Percentiles rank a stretch among this genome's conserved stretches.
Conservation (phyloP, 495 filamentous ascomycete genomes). For the Penicillium waksmanii region DNA sequence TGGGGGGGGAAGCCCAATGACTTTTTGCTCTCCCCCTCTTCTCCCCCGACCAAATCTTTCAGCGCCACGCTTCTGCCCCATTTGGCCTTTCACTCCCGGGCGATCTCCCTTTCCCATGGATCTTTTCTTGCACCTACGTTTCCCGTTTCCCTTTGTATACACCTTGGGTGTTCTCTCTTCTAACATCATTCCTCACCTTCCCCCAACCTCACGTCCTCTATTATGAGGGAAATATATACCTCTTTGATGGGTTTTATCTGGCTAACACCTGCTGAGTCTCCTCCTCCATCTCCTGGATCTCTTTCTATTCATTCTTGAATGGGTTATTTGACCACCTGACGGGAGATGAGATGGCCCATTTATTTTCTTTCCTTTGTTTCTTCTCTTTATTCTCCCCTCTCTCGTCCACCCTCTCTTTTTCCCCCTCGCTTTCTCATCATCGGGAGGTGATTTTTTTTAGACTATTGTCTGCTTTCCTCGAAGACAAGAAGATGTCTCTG, state of each 20-base stretch:
- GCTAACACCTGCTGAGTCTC: neutral
- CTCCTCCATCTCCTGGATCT: neutral
- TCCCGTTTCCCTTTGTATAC: slow-evolving; percentile 9
- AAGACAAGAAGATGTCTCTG: neutral
- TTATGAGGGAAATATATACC: too few relatives aligned
- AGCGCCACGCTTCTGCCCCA: slow-evolving; percentile 20
- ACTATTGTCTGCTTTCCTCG: neutral
- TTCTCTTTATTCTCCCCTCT: neutral
- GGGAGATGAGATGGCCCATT: neutral
- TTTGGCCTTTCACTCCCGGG: slow-evolving; percentile 14
- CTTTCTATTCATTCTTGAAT: neutral
- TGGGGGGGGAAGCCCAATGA: neutral
- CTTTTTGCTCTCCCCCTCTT: neutral
- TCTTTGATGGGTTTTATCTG: too few relatives aligned
- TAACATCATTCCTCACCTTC: neutral
- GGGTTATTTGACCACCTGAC: neutral
- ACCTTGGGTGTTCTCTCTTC: neutral
- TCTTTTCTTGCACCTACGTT: slow-evolving; percentile 17
- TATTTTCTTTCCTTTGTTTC: neutral
- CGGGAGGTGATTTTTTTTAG: neutral
- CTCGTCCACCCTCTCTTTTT: neutral
- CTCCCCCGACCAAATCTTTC: slow-evolving; percentile 10
- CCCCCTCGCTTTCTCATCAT: too few relatives aligned
- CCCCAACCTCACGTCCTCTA: neutral
- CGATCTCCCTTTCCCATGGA: slow-evolving; percentile 28